These are phyloP conservation scores for Daldinia loculata DNA, from an alignment of 495 filamentous ascomycete genomes.

Conservation along the genomic window DNA sequence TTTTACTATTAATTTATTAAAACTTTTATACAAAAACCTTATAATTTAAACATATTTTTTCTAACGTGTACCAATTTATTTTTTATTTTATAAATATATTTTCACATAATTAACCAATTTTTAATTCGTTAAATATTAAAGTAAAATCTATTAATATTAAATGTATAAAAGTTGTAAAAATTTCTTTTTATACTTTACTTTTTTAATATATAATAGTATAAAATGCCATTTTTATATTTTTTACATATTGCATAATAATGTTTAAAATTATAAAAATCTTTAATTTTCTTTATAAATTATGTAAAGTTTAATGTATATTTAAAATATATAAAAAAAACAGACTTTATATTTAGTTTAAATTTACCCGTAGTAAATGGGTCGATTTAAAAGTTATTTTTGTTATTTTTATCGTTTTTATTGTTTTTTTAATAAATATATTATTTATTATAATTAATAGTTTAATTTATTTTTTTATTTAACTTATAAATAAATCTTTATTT, in stretches of 20 bases:
- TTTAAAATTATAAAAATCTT: background rate
- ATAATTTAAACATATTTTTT: background rate
- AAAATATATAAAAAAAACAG: background rate
- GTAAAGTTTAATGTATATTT: background rate
- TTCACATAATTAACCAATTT: background rate
- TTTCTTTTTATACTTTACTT: background rate
- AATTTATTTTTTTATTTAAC: too few relatives aligned
- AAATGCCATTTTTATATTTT: background rate
- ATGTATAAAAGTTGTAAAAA: background rate
- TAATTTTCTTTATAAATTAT: background rate
- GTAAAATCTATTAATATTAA: background rate
- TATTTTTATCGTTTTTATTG: too few relatives aligned
- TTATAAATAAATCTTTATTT: too few relatives aligned
- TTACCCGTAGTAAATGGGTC: background rate
- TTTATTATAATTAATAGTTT: too few relatives aligned
- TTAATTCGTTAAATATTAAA: background rate
- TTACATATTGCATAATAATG: background rate
- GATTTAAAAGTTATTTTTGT: background rate
- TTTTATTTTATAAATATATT: conserved; percentile 1
- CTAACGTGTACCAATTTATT: background rate
- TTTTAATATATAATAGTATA: background rate
- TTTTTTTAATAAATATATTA: too few relatives aligned
- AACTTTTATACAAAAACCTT: background rate
- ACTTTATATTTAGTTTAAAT: background rate
- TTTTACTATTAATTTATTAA: background rate